Conservation (phyloP, 768 basidiomycete genomes). For the Tulasnella sp. region DNA sequence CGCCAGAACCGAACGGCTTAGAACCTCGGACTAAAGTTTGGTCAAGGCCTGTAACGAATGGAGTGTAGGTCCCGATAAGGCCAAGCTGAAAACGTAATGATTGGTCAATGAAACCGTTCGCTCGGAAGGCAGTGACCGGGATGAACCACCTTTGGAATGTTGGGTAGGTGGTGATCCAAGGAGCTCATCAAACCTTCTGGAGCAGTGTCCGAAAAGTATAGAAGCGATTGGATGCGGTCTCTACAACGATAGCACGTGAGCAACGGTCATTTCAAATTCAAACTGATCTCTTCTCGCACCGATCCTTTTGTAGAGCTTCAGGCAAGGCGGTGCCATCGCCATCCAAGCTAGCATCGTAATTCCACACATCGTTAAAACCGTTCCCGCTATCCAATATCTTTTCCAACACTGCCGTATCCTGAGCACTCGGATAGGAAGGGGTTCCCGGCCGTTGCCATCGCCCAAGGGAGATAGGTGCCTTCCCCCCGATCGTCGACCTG, state of each 20-base stretch:
- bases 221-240: slow-evolving; percentile 20
- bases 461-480: not conserved
- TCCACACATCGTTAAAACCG: slow-evolving; percentile 4
- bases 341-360: not conserved
- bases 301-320: not conserved
- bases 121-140: not conserved
- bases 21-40: slow-evolving; percentile 12
- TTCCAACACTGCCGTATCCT: not conserved
- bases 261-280: not conserved
- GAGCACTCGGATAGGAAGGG: not conserved
- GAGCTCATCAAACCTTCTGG: slow-evolving; percentile 20
- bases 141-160: slow-evolving; percentile 16
- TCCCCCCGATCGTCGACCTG: slow-evolving; percentile 3
- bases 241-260: not conserved
- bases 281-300: not conserved
- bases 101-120: not conserved
- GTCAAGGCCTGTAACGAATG: slow-evolving; percentile 21
- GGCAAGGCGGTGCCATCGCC: not conserved
- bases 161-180: slow-evolving; percentile 17
- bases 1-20: slow-evolving; percentile 10
- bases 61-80: slow-evolving; percentile 20
- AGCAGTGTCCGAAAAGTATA: slow-evolving; percentile 20
- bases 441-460: not conserved
- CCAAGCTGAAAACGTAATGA: slow-evolving; percentile 12
- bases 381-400: slow-evolving; percentile 1